phyloP scores from a whole-genome alignment of 228 moss, liverwort and hornwort species.

The Sphagnum magellanicum region DNA sequence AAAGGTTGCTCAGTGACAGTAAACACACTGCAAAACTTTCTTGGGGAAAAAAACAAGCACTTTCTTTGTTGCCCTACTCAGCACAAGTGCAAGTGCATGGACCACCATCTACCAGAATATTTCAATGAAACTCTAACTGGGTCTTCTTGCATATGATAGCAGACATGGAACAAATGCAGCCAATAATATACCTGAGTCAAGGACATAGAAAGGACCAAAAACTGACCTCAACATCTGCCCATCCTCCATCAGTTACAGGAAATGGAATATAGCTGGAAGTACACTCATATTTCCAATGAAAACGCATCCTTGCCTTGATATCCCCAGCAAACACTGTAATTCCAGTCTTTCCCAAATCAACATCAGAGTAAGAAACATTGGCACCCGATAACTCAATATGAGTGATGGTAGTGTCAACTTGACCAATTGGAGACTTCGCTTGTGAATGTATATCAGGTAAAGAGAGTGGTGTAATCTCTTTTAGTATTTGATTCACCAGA shows the following conservation, averaged over 20 bases:
- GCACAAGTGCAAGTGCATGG: no score
- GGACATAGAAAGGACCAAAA: no score
- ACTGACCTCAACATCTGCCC: slow-evolving; percentile 66
- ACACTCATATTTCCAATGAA: slow-evolving; percentile 79
- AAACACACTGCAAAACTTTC: no score
- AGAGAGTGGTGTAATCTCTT: slow-evolving; percentile 68
- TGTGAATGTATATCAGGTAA: slow-evolving; percentile 59
- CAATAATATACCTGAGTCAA: no score
- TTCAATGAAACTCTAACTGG: no score
- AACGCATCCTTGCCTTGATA: slow-evolving; percentile 39
- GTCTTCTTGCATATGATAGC: no score
- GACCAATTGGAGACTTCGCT: slow-evolving; percentile 70
- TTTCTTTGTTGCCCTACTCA: no score
- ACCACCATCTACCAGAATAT: no score
- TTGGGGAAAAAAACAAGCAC: no score
- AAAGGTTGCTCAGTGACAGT: no score
- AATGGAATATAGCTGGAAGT: slow-evolving; percentile 71
- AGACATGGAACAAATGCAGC: no score
- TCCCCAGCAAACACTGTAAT: slow-evolving; percentile 74
- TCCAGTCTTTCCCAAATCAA: slow-evolving; percentile 51
- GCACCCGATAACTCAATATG: slow-evolving; percentile 58
- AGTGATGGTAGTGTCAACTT: slow-evolving; percentile 44
- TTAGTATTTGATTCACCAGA: slow-evolving; percentile 67
- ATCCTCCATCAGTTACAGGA: slow-evolving; percentile 69
- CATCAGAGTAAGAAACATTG: slow-evolving; percentile 60